These are phyloP conservation scores for Mucor racemosus DNA, from an alignment of 371 early-diverging fungal species.

Conservation along the genomic window DNA sequence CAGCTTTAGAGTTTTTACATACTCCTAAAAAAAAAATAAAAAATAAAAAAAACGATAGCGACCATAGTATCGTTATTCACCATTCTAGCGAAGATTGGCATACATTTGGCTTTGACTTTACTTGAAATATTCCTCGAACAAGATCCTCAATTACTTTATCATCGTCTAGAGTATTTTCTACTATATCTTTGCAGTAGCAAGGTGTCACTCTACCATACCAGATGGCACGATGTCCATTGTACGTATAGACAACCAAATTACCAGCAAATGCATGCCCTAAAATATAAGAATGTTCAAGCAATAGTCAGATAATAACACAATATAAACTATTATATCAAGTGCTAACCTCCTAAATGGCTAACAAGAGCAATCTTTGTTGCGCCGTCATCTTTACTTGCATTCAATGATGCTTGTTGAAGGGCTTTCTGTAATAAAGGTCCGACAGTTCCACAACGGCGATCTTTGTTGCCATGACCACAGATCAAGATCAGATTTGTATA, in stretches of 20 bases:
- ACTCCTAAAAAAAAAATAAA: too few relatives aligned
- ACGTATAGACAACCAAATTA: conserved; percentile 44
- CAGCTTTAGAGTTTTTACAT: too few relatives aligned
- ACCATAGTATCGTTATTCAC: conserved; percentile 1
- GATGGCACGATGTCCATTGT: conserved; percentile 43
- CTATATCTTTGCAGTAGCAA: conserved; percentile 42
- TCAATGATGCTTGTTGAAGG: conserved; percentile 24
- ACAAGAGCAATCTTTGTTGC: conserved; percentile 31
- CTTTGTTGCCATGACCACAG: conserved; percentile 47
- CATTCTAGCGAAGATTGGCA: conserved; percentile 27
- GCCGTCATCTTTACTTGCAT: conserved; percentile 7
- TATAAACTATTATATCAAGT: not conserved
- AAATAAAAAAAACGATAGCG: too few relatives aligned
- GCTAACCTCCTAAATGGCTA: conserved; percentile 46
- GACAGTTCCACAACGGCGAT: conserved; percentile 44
- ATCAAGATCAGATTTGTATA: conserved; percentile 33
- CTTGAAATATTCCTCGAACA: conserved; percentile 44
- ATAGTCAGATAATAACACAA: not conserved
- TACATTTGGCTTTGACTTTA: conserved; percentile 20
- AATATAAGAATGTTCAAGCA: not conserved
- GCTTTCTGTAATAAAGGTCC: conserved; percentile 41
- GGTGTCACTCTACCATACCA: conserved; percentile 53
- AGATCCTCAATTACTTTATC: conserved; percentile 38
- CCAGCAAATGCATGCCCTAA: conserved; percentile 49
- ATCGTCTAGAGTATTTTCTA: conserved; percentile 34